These are phyloP conservation scores for Jackrogersella multiformis DNA, from an alignment of 495 filamentous ascomycete species.

Conservation along the genomic window DNA sequence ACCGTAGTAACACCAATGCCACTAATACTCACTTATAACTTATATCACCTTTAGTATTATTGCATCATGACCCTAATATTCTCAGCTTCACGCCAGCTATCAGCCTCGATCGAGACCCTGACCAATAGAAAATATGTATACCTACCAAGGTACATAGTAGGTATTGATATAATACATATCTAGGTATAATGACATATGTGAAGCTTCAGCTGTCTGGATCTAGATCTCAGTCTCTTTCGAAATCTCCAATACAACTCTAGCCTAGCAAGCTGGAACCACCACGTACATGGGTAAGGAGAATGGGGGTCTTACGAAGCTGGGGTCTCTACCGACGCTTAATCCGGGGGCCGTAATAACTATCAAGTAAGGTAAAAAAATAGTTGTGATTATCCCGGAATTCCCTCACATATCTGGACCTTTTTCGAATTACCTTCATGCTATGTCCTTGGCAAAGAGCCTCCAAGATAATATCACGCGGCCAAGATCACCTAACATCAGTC, in stretches of 20 bases:
- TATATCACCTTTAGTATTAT: slow-evolving; percentile 1
- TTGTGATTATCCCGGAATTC: not conserved
- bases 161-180: too few relatives aligned
- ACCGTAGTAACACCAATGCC: not conserved
- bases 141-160: too few relatives aligned
- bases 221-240: slow-evolving; percentile 18
- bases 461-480: slow-evolving; percentile 9
- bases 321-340: slow-evolving; percentile 1
- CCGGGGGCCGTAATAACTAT: slow-evolving; percentile 12
- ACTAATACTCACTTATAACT: not conserved
- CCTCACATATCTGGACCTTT: not conserved
- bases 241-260: not conserved
- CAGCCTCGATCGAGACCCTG: slow-evolving; percentile 16
- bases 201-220: slow-evolving; percentile 32
- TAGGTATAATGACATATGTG: slow-evolving; percentile 16
- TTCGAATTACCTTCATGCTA: not conserved
- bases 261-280: slow-evolving; percentile 5
- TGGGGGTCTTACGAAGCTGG: slow-evolving; percentile 8
- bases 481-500: not conserved
- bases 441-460: slow-evolving; percentile 13
- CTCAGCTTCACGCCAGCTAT: slow-evolving; percentile 22
- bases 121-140: slow-evolving; percentile 12
- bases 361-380: slow-evolving; percentile 27
- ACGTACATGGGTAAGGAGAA: not conserved
- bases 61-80: slow-evolving; percentile 15